Conservation (phyloP, 352 stramenopile genomes). For the Pythium apleroticum region DNA sequence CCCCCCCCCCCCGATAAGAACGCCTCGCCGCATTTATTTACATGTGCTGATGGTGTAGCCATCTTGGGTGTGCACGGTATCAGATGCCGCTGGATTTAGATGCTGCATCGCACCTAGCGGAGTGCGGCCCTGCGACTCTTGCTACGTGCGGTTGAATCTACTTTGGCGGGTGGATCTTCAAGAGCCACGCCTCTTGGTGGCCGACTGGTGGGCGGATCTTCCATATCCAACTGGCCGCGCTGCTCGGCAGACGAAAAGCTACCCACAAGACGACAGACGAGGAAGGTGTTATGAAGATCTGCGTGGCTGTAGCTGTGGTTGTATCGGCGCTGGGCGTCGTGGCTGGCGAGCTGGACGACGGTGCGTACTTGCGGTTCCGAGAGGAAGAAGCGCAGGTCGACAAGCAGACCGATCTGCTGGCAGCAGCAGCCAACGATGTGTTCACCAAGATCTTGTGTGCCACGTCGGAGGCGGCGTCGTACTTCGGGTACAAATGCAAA, state of each 20-base stretch:
- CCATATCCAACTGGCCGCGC: neutral
- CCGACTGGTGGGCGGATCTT: neutral
- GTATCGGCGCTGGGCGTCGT: neutral
- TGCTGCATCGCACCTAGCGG: conserved; percentile 15
- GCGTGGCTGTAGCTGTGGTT: neutral
- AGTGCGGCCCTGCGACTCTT: neutral
- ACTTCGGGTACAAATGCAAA: conserved; percentile 48
- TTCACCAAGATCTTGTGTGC: conserved; percentile 47
- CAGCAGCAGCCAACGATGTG: conserved; percentile 23
- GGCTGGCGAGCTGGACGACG: neutral
- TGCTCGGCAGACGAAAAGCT: neutral
- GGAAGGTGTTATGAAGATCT: neutral
- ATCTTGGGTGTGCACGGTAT: conserved; percentile 7
- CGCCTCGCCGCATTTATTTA: neutral
- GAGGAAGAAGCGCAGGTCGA: conserved; percentile 10
- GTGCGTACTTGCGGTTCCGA: neutral
- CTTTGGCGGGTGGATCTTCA: conserved; percentile 22
- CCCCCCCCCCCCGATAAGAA: conserved; percentile 2
- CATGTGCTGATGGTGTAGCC: conserved; percentile 3
- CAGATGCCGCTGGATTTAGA: conserved; percentile 18
- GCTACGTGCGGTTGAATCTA: conserved; percentile 9
- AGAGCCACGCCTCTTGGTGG: conserved; percentile 13
- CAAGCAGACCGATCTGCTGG: conserved; percentile 1
- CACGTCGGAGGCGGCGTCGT: conserved; percentile 36
- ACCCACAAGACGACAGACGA: neutral